Evolutionary conservation across 768 basidiomycete species (phyloP).

Genomic region (Lactifluus piperatus): DNA sequence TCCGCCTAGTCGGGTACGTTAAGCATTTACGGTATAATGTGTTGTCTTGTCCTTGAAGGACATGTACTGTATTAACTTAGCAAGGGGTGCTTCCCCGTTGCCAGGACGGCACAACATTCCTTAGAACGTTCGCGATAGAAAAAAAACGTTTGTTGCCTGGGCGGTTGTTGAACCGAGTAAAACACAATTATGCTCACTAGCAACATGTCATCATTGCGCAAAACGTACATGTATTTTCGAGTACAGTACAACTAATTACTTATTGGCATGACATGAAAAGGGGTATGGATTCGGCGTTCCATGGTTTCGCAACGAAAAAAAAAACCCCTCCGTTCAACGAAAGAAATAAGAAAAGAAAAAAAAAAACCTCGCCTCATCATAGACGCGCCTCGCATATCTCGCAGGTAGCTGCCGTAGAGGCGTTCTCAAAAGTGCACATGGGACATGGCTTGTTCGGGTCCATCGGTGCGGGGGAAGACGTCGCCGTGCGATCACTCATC

Average conservation of each 20-base stretch:
- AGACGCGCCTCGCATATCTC: constrained; percentile 26
- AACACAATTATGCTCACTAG: background rate
- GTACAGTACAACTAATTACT: background rate
- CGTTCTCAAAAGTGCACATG: constrained; percentile 19
- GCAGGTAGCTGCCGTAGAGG: constrained; percentile 19
- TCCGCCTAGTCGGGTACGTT: background rate
- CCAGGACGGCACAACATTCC: background rate
- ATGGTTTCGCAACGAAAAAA: background rate
- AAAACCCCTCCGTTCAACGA: background rate
- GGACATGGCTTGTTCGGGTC: constrained; percentile 12
- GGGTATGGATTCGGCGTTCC: background rate
- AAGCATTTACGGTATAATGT: background rate
- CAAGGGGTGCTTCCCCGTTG: background rate
- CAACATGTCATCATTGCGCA: background rate
- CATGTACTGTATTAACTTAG: too few species aligned
- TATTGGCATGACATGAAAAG: background rate
- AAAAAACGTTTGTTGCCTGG: background rate
- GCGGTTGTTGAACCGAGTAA: too few species aligned
- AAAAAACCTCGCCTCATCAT: background rate
- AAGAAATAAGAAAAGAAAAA: background rate
- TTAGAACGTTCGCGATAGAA: background rate
- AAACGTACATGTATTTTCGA: background rate
- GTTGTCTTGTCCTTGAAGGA: too few species aligned
- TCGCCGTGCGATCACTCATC: constrained; percentile 17
- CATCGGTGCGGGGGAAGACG: constrained; percentile 15